Conservation (phyloP, 305 asterid species). For the Fraxinus platypoda region DNA sequence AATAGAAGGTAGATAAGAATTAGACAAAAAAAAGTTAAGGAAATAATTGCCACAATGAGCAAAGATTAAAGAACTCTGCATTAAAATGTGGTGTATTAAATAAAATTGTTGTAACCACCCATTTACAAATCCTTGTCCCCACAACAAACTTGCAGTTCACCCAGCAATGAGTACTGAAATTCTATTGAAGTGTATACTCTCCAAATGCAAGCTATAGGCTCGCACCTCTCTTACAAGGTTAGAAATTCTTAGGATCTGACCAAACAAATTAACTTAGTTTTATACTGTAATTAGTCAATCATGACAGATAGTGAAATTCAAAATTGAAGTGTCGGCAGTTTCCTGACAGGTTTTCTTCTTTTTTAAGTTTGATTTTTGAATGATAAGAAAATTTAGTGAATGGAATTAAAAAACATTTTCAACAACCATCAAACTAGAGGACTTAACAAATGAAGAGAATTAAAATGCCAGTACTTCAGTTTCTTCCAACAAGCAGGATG, state of each 20-base stretch:
- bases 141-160: background rate
- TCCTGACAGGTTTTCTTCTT: background rate
- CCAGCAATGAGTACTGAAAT: background rate
- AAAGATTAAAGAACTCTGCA: too few species aligned
- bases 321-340: background rate
- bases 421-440: background rate
- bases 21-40: too few species aligned
- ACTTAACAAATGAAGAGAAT: background rate
- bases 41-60: too few species aligned
- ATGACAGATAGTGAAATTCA: background rate
- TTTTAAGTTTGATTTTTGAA: background rate
- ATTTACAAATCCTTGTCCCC: background rate
- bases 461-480: background rate
- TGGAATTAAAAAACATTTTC: background rate
- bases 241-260: background rate
- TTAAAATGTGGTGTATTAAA: too few species aligned
- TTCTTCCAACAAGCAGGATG: background rate
- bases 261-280: background rate
- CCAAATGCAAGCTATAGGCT: background rate
- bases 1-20: too few species aligned
- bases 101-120: too few species aligned
- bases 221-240: background rate
- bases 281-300: background rate
- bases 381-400: background rate
- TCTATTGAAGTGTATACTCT: background rate